Conservation (phyloP, 345 rosid species). For the Triadica sebifera region DNA sequence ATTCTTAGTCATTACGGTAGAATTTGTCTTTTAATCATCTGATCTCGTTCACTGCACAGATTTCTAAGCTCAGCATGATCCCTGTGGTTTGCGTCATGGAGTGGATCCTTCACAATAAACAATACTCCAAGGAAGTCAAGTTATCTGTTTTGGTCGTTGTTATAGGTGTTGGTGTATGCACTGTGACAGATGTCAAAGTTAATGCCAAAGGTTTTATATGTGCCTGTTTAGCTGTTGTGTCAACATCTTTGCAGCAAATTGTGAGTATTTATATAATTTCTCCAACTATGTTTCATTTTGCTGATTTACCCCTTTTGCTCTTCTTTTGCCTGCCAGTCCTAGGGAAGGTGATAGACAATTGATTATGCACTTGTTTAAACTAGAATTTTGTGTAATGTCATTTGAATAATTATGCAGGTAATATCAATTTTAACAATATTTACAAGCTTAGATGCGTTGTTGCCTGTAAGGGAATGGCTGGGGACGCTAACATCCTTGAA, state of each 20-base stretch:
- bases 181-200: slow-evolving; percentile 91
- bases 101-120: slow-evolving; percentile 86
- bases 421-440: background rate
- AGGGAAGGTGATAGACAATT: background rate
- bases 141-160: slow-evolving; percentile 80
- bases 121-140: slow-evolving; percentile 73
- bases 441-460: background rate
- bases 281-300: background rate
- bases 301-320: background rate
- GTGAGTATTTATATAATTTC: slow-evolving; percentile 43
- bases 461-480: background rate
- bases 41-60: slow-evolving; percentile 31
- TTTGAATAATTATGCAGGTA: no score
- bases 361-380: background rate
- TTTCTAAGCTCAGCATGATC: slow-evolving; percentile 93
- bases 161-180: slow-evolving; percentile 89
- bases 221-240: slow-evolving; percentile 77
- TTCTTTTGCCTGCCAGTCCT: background rate
- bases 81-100: slow-evolving; percentile 95
- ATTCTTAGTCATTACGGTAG: background rate
- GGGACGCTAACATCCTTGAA: background rate
- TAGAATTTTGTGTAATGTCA: background rate
- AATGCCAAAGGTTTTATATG: slow-evolving; percentile 89
- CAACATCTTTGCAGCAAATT: slow-evolving; percentile 92
- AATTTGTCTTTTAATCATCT: background rate